A percentile compares a stretch with the other conserved stretches of the same genome.
These are phyloP conservation scores for Carpinus viminea DNA, from an alignment of 306 rosid species.

Conservation along the genomic window DNA sequence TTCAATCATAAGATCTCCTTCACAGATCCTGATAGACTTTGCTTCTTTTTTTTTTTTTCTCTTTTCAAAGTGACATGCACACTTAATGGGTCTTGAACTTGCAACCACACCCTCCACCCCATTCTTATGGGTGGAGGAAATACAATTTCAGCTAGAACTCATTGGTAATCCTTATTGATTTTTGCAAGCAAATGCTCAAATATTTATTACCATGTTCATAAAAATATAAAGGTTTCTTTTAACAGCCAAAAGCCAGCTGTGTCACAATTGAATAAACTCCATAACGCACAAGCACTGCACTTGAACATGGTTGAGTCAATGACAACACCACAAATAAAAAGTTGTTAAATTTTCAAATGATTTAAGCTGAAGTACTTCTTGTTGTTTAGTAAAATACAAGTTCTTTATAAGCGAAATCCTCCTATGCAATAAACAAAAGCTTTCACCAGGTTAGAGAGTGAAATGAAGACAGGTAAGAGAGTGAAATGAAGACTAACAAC, in stretches of 20 bases:
- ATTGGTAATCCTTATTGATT: not conserved
- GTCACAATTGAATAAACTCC: not conserved
- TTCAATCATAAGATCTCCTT: not conserved
- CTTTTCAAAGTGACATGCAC: not conserved
- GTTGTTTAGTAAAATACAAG: not conserved
- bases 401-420: not conserved
- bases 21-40: not conserved
- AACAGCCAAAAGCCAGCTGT: not conserved
- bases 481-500: too few species aligned
- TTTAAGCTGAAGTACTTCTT: not conserved
- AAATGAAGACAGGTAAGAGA: too few species aligned
- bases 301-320: too few species aligned
- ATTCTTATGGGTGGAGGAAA: not conserved
- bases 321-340: too few species aligned
- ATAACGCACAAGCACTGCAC: too few species aligned
- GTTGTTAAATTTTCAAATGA: not conserved
- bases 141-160: not conserved
- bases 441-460: too few species aligned
- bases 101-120: not conserved
- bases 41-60: too few species aligned
- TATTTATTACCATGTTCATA: not conserved
- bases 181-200: not conserved
- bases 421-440: too few species aligned
- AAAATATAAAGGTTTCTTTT: not conserved
- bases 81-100: not conserved